A percentile compares a stretch with the other conserved stretches of the same genome.
Evolutionary conservation across 257 asterid genomes (phyloP).

Genomic region (Linderniella brevidens): DNA sequence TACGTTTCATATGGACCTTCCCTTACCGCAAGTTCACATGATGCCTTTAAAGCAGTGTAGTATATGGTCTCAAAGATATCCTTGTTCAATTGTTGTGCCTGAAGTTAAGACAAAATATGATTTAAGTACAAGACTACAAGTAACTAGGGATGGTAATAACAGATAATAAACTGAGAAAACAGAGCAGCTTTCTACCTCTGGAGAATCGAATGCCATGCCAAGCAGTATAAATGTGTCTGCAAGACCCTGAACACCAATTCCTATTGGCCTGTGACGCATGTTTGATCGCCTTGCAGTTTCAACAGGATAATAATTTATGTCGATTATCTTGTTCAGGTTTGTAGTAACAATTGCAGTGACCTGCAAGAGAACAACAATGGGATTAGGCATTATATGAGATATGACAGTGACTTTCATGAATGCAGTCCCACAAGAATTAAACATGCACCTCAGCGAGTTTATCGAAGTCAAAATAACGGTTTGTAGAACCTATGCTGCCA

Average conservation of each 20-base stretch:
- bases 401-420: not conserved
- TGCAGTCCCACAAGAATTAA: slow-evolving; percentile 1
- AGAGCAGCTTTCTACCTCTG: slow-evolving; percentile 43
- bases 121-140: not conserved
- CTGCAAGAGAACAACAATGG: slow-evolving; percentile 19
- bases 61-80: slow-evolving; percentile 93
- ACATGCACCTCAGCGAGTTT: slow-evolving; percentile 76
- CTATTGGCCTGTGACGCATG: slow-evolving; percentile 82
- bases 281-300: slow-evolving; percentile 95
- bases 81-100: slow-evolving; percentile 94
- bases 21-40: slow-evolving; percentile 61
- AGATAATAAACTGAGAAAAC: not conserved
- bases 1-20: slow-evolving; percentile 84
- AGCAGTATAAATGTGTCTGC: slow-evolving; percentile 93
- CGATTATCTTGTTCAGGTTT: slow-evolving; percentile 86
- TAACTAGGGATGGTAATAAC: not conserved
- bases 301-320: slow-evolving; percentile 75
- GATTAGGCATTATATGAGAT: not conserved
- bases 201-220: slow-evolving; percentile 96
- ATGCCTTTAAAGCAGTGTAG: slow-evolving; percentile 79
- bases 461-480: slow-evolving; percentile 79
- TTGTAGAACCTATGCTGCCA: slow-evolving; percentile 74
- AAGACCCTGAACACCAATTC: slow-evolving; percentile 96
- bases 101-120: slow-evolving; percentile 9
- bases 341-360: slow-evolving; percentile 59